A percentile compares a stretch with the other conserved stretches of the same genome.
These are phyloP conservation scores for Trichophyton benhamiae DNA, from an alignment of 2,329 filamentous ascomycete species.

Conservation along the genomic window DNA sequence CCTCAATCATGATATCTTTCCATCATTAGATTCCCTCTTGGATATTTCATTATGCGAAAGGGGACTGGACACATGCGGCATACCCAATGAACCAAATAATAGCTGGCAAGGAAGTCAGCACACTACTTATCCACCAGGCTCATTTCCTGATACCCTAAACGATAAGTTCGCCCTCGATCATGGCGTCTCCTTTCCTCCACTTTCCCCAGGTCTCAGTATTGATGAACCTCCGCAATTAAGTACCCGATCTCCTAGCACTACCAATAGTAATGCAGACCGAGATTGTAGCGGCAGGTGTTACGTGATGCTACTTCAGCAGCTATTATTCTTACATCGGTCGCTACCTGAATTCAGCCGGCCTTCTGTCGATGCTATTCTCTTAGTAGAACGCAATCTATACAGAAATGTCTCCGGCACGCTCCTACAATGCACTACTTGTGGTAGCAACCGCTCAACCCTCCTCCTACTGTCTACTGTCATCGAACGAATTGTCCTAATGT, in stretches of 20 bases:
- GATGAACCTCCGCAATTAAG: neutral
- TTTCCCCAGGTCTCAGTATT: neutral
- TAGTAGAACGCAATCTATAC: neutral
- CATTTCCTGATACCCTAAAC: neutral
- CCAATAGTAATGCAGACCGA: neutral
- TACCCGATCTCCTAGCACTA: neutral
- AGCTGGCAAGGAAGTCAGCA: neutral
- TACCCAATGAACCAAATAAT: neutral
- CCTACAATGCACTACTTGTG: neutral
- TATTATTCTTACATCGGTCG: neutral
- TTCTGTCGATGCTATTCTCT: neutral
- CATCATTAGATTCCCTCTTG: neutral
- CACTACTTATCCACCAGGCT: neutral
- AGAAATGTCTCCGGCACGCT: neutral
- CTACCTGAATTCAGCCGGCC: neutral
- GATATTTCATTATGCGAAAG: neutral
- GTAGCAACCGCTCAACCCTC: neutral
- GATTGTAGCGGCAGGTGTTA: neutral
- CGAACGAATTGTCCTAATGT: neutral
- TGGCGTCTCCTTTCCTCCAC: neutral
- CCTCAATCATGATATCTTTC: neutral
- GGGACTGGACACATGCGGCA: too few relatives aligned
- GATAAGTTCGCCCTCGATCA: neutral
- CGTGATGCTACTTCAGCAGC: neutral
- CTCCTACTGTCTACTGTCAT: slow-evolving; percentile 1